Base-by-base conservation (phyloP, 2,329 filamentous ascomycete species). In the Sporothrix mexicana region DNA sequence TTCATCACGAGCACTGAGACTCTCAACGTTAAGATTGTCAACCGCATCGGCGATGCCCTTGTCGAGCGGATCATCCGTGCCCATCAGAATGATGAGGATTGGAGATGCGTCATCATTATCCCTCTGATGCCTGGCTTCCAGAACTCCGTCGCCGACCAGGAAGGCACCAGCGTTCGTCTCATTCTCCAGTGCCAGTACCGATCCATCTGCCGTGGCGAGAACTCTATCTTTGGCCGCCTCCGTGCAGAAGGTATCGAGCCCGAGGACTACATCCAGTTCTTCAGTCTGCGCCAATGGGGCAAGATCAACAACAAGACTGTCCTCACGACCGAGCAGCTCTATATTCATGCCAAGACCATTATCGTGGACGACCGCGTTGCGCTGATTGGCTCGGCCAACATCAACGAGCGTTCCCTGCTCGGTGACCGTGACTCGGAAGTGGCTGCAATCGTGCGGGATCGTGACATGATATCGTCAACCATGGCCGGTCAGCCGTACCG, bases 101-200 rank as follows among this genome's bases (percentile, higher is more conserved):
- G 96, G 96, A 91, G 93, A 75, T 94, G 93, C 53, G 91, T 94
- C 74, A 92, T 98, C 75, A 83, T 98, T 74, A 97, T 99, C 73
- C 96, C 96, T 0, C 86, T 99, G 45, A 97, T 99, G 90, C 96
- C 96, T n/a, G 96, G 96, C 1, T 99, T 98, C 82, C 95, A 98
- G 81, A 98, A 97, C 78, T 97, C 94, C 0, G 95, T 99, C 23
- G 94, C 97, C 77, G 91, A 94, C 76, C 93, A 96, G 77, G 95
- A 98, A 77, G 96, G 96, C 55, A 97, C 93, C 49, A 98, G 95
- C 82, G 93, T 99, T 57, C 91, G 96, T 72, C 84, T 98, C 75
- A 99, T 98, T 80, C 94, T 99, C 88, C 94, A 97, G 81, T 98
- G 95, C 79, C 96, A 99, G 81, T 98, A 94, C 81, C 91, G 93